phyloP scores from a whole-genome alignment of 2,329 filamentous ascomycete species.

The Aspergillus glaucus region DNA sequence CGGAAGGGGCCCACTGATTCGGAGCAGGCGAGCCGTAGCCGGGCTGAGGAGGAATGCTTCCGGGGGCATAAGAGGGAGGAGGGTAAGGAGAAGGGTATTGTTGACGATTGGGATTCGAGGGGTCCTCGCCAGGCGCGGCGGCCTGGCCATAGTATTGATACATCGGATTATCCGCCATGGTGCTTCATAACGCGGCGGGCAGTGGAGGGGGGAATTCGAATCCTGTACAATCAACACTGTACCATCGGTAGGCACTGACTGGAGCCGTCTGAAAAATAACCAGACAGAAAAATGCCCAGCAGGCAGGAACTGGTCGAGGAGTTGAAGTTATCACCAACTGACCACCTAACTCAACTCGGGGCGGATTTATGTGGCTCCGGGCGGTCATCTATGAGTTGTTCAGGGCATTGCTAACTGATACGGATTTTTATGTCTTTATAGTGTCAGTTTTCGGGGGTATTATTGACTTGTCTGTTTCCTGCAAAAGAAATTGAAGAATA shows the following conservation, averaged over 20 bases:
- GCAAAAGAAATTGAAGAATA: too few species aligned
- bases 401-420: background rate
- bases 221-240: conserved; percentile 1
- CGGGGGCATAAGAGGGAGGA: conserved; percentile 28
- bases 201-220: conserved; percentile 1
- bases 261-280: background rate
- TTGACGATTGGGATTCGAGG: conserved; percentile 45
- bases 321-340: conserved; percentile 25
- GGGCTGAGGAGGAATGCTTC: conserved; percentile 34
- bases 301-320: background rate
- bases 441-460: background rate
- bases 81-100: conserved; percentile 46
- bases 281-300: conserved; percentile 9
- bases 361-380: conserved; percentile 25
- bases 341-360: conserved; percentile 26
- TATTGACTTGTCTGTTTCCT: background rate
- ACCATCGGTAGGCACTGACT: background rate
- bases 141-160: conserved; percentile 36
- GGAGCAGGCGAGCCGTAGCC: conserved; percentile 28
- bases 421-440: too few species aligned
- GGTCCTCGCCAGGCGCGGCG: conserved; percentile 41
- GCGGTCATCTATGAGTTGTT: background rate
- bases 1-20: conserved; percentile 22
- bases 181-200: conserved; percentile 23
- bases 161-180: conserved; percentile 38